Base-by-base conservation (phyloP, 768 basidiomycete genomes). In the Psilocybe sp. region DNA sequence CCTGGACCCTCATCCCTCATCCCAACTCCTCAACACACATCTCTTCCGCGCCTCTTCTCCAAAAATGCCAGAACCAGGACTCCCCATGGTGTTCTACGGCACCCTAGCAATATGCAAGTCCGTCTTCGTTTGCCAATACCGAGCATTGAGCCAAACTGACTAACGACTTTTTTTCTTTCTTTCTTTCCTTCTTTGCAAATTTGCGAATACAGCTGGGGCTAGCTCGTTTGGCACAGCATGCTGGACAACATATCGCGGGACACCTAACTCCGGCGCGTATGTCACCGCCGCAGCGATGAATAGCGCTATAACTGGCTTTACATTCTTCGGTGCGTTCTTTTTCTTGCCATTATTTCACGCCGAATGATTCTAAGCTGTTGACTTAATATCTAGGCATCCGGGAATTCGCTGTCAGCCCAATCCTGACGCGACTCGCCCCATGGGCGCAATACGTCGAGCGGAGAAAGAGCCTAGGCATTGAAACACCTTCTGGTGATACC, bases 71-170 rank as follows among this genome's bases (percentile, higher is more conserved):
- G 51, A 64, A 28, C 64, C 65, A 13, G 40, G 68, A 40, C 40
- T 65, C 41, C 62, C 63, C 50, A 81, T 76, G 20, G 72, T 89
- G 40, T 71, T 75, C 23, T 70, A 77, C 49, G 84, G 85, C 49
- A 80, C 85, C 20, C 60, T 79, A 53, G 66, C 78, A 69, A 81
- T 85, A 84, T 90, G 88, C 87, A 78, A 86, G 88, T 89, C 81
- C 82, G 84, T 86, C 74, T 71, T 70, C 58, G 57, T 46, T 34
- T 51, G 51, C 40, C 51, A 55, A 53, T 31, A 39, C 38, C 20
- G 50, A 56, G 47, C 51, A 36, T 57, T 35, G 55, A 60, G 67
- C 65, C 59, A 57, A 52, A 63, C 59, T 61, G 54, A 62, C 52
- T 37, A 41, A 31, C 15, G 40, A 19, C 16, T 37, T 31, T 31